Conservation (phyloP, 768 basidiomycete genomes). For the Kockovaella imperatae region DNA sequence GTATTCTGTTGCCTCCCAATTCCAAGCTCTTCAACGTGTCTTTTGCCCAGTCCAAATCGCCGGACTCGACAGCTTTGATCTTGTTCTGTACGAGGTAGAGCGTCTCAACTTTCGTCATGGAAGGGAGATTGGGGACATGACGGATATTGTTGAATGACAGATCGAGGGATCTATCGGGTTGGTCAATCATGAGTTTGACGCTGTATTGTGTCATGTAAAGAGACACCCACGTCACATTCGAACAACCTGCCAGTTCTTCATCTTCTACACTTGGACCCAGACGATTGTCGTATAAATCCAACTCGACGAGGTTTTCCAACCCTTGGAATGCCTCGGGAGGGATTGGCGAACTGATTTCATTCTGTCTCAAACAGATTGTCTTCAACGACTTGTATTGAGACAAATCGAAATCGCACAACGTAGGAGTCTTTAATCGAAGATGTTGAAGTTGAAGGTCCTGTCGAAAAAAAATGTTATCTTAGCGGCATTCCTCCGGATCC, state of each 20-base stretch:
- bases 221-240: slow-evolving; percentile 43
- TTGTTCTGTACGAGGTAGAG: slow-evolving; percentile 96
- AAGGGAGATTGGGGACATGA: slow-evolving; percentile 49
- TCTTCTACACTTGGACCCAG: slow-evolving; percentile 61
- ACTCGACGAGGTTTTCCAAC: slow-evolving; percentile 66
- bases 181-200: not conserved
- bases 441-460: slow-evolving; percentile 86
- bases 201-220: slow-evolving; percentile 17
- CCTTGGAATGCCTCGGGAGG: slow-evolving; percentile 58
- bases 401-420: slow-evolving; percentile 52
- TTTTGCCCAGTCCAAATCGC: slow-evolving; percentile 53
- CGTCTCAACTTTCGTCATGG: slow-evolving; percentile 53
- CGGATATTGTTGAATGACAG: slow-evolving; percentile 89
- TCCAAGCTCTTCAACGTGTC: slow-evolving; percentile 72
- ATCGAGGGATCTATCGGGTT: slow-evolving; percentile 64
- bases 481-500: not conserved
- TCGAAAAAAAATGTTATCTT: slow-evolving; percentile 1
- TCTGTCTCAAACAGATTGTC: slow-evolving; percentile 77
- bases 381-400: slow-evolving; percentile 64
- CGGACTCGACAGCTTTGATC: slow-evolving; percentile 62
- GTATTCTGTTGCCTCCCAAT: slow-evolving; percentile 83
- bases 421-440: slow-evolving; percentile 57
- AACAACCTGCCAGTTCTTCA: slow-evolving; percentile 53
- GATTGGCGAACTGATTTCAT: slow-evolving; percentile 65
- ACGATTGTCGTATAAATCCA: slow-evolving; percentile 95